Evolutionary conservation across 1,284 basidiomycete genomes (phyloP), one percentile per base, ranked within the genome.

Genomic region (Lentinula novae-zelandiae): DNA sequence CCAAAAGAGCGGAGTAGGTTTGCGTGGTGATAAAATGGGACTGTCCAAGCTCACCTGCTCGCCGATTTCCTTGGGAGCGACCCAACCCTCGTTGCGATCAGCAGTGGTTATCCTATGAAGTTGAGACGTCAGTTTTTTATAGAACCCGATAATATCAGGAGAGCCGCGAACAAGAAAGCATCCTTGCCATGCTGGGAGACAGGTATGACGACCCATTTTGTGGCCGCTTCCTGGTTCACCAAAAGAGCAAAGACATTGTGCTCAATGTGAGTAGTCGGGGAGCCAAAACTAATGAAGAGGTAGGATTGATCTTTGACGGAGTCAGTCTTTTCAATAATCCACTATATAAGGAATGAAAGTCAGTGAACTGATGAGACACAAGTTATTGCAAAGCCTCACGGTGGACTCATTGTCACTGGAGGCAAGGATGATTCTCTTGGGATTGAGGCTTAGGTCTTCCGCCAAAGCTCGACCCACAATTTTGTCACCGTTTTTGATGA

Each of bases 361-460:
- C 15, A 39, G 46, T 15, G 38, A 59, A 36, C 6, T 4, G 4
- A 44, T n/a, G 13, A 17, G 15, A 17, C 15, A 44, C 3, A 4
- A 3, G 27, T 27, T 27, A 27, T 27, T 27, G 3, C 27, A 44
- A 44, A 13, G 12, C 34, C 53, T n/a, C 12, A 40, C 53, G 20
- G 38, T 54, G 10, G 53, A 36, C n/a, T 22, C 20, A 10, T 39
- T 36, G 36, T 22, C 53, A 40, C 20, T 39, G 3, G 31, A 13
- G 3, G 39, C 20, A 12, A 53, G 31, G 5, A 60, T 38, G 15
- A 60, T 34, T 10, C 38, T 34, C 51, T 53, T 60, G 4, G 58
- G 58, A 9, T 8, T 17, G 34, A 60, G 58, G 50, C 50, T 40
- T 5, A 27, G 27, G 49, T 60, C 58, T 46, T 60, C 58, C 22